These are phyloP conservation scores for Penicillium pancosmium DNA, from an alignment of 495 filamentous ascomycete genomes.

Conservation along the genomic window DNA sequence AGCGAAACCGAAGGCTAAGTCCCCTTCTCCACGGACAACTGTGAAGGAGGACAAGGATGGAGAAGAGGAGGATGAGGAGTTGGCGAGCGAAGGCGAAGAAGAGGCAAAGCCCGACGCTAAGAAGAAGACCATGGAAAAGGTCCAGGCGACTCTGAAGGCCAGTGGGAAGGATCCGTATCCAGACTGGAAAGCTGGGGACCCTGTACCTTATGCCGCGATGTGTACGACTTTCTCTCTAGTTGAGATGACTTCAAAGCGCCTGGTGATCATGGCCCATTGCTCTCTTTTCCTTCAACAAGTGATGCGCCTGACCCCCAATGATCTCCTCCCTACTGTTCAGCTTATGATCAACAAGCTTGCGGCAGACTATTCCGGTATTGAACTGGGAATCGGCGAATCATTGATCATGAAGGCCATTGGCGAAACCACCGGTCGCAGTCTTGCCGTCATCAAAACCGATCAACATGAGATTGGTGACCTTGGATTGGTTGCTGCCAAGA, in stretches of 20 bases:
- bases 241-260: conserved; percentile 88
- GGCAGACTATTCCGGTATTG: conserved; percentile 93
- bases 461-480: conserved; percentile 96
- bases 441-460: conserved; percentile 86
- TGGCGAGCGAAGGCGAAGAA: conserved; percentile 60
- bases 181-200: conserved; percentile 87
- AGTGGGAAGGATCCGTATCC: conserved; percentile 80
- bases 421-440: conserved; percentile 85
- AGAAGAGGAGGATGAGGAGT: conserved; percentile 50
- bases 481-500: conserved; percentile 92
- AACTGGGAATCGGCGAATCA: conserved; percentile 95
- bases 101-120: conserved; percentile 76
- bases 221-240: conserved; percentile 93
- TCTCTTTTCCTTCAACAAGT: conserved; percentile 92
- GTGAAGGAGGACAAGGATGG: conserved; percentile 45
- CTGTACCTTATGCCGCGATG: conserved; percentile 92
- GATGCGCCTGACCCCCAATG: conserved; percentile 82
- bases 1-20: conserved; percentile 19
- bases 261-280: conserved; percentile 85
- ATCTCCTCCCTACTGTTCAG: conserved; percentile 83
- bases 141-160: conserved; percentile 74
- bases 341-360: conserved; percentile 98
- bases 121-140: conserved; percentile 76
- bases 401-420: conserved; percentile 98
- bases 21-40: conserved; percentile 26